These are phyloP conservation scores for Hamamelis virginiana DNA, from an alignment of 164 flowering plant species.

Conservation along the genomic window DNA sequence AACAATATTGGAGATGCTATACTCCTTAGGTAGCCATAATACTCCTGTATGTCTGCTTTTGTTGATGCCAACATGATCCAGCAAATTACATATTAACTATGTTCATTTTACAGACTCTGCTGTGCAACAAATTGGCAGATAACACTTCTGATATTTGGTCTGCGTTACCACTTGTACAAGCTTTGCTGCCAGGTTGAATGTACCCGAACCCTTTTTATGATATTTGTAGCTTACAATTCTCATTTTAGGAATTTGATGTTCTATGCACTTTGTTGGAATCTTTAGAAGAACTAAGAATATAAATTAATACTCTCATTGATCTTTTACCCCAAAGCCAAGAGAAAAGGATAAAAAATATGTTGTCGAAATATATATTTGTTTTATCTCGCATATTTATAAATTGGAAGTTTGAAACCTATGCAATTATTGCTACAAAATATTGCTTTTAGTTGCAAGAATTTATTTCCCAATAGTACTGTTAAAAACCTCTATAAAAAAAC, in stretches of 20 bases:
- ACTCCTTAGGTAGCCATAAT: neutral
- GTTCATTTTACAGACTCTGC: conserved; percentile 52
- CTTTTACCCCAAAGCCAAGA: neutral
- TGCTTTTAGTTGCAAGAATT: neutral
- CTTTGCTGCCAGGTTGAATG: conserved; percentile 72
- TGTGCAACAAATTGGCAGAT: conserved; percentile 65
- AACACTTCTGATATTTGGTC: conserved; percentile 63
- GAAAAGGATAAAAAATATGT: neutral
- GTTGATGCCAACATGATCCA: neutral
- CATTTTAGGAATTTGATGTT: neutral
- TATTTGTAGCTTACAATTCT: neutral
- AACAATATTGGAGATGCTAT: conserved; percentile 8
- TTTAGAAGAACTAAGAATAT: neutral
- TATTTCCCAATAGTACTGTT: neutral
- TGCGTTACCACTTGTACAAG: conserved; percentile 83
- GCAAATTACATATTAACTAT: neutral
- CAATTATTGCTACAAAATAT: conserved; percentile 1
- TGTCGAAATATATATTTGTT: neutral
- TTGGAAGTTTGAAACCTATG: neutral
- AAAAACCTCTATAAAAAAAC: neutral
- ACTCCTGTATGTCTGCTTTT: neutral
- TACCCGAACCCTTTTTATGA: neutral
- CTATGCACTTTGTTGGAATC: neutral
- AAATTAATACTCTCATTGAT: neutral
- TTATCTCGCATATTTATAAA: neutral